Evolutionary conservation across 306 rosid species (phyloP).

Genomic region (Sicyos edulis): DNA sequence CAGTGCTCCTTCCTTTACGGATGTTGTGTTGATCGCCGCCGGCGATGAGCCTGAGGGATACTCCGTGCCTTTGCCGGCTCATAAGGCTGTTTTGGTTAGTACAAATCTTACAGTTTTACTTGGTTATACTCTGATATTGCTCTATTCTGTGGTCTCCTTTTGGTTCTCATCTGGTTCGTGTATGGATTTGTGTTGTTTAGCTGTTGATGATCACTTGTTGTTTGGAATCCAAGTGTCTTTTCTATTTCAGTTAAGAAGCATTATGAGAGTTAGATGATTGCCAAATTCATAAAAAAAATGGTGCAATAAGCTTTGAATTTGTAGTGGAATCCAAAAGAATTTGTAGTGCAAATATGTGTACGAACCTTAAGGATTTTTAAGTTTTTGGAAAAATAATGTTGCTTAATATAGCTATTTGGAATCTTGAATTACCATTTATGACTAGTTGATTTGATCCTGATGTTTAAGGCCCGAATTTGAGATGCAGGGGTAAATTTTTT

Average conservation of each 20-base stretch:
- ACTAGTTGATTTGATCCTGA: not conserved
- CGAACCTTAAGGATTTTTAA: not conserved
- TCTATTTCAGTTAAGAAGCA: not conserved
- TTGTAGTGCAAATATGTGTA: not conserved
- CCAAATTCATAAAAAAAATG: not conserved
- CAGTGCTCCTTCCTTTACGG: slow-evolving; percentile 32
- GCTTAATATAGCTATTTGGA: not conserved
- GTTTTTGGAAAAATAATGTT: not conserved
- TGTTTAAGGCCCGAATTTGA: not conserved
- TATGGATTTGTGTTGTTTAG: not conserved
- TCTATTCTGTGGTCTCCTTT: not conserved
- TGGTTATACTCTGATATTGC: not conserved
- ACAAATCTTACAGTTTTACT: not conserved
- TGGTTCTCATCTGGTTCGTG: not conserved
- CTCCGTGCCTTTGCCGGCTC: slow-evolving; percentile 53
- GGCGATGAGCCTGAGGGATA: slow-evolving; percentile 23
- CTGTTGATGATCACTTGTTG: not conserved
- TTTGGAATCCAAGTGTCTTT: not conserved
- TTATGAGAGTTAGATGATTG: not conserved
- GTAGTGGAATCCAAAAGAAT: too few species aligned
- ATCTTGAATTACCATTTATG: not conserved
- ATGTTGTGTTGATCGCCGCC: slow-evolving; percentile 50
- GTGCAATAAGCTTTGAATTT: not conserved
- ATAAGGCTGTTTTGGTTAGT: slow-evolving; percentile 72
- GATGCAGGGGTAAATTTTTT: not conserved